Evolutionary conservation across 306 rosid genomes (phyloP).

Genomic region (Macrotyloma uniflorum): DNA sequence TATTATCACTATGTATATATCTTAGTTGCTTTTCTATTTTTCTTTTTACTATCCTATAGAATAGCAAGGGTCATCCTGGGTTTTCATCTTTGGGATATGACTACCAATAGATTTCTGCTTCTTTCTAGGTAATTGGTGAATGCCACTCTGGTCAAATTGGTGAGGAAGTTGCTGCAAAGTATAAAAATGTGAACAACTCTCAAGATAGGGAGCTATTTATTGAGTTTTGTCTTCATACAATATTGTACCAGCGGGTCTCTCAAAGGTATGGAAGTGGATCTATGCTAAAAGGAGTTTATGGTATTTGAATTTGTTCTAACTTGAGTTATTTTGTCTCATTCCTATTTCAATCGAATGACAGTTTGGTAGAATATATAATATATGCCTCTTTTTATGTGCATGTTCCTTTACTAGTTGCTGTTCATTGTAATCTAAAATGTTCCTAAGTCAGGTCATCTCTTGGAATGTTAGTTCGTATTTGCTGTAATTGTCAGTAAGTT

Average conservation of each 20-base stretch:
- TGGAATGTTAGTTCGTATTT: neutral
- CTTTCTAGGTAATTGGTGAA: slow-evolving; percentile 81
- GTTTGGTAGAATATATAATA: slow-evolving; percentile 7
- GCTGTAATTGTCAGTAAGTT: neutral
- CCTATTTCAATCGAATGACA: slow-evolving; percentile 33
- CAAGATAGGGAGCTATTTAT: slow-evolving; percentile 70
- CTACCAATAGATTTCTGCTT: slow-evolving; percentile 38
- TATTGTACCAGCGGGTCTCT: slow-evolving; percentile 78
- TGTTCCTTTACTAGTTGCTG: neutral
- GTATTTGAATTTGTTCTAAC: slow-evolving; percentile 33
- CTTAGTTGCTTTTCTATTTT: neutral
- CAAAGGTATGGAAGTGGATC: slow-evolving; percentile 61
- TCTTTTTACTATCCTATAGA: neutral
- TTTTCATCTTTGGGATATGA: slow-evolving; percentile 36
- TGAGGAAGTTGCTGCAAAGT: slow-evolving; percentile 73
- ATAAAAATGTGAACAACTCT: slow-evolving; percentile 55
- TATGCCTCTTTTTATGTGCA: neutral
- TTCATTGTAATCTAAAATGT: neutral
- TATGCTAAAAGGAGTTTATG: slow-evolving; percentile 35
- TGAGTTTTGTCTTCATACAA: slow-evolving; percentile 85
- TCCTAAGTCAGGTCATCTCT: neutral
- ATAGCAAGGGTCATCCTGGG: slow-evolving; percentile 12
- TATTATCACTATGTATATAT: neutral
- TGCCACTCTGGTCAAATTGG: slow-evolving; percentile 67
- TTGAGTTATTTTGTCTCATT: neutral